These are phyloP conservation scores for Xanthoparmelia taractica DNA, from an alignment of 495 filamentous ascomycete species.

Conservation along the genomic window DNA sequence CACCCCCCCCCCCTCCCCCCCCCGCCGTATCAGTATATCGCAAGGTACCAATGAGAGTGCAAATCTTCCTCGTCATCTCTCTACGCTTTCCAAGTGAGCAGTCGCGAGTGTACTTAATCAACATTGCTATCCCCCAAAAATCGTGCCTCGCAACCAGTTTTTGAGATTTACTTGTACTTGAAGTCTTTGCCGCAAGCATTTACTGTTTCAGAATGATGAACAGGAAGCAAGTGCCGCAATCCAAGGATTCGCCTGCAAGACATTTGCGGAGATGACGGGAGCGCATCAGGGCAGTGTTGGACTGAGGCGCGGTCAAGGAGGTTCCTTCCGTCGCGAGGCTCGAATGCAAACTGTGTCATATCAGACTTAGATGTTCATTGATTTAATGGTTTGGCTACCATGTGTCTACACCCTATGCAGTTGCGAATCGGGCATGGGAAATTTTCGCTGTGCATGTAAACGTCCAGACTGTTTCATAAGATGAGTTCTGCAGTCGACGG, in stretches of 20 bases:
- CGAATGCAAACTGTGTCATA: neutral
- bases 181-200: neutral
- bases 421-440: neutral
- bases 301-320: neutral
- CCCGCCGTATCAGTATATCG: neutral
- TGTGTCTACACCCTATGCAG: neutral
- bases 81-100: neutral
- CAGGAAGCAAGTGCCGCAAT: neutral
- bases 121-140: neutral
- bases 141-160: neutral
- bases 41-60: neutral
- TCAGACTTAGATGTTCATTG: neutral
- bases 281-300: neutral
- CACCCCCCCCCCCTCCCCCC: neutral
- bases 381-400: neutral
- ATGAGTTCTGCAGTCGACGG: neutral
- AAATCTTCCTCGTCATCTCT: neutral
- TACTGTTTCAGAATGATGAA: neutral
- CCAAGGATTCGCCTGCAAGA: neutral
- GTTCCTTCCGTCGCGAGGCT: slow-evolving; percentile 1
- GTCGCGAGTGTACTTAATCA: neutral
- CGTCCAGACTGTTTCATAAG: neutral
- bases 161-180: no score
- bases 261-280: neutral
- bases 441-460: neutral